Conservation (phyloP, 2,329 filamentous ascomycete genomes). For the Lasiodiplodia theobromae region DNA sequence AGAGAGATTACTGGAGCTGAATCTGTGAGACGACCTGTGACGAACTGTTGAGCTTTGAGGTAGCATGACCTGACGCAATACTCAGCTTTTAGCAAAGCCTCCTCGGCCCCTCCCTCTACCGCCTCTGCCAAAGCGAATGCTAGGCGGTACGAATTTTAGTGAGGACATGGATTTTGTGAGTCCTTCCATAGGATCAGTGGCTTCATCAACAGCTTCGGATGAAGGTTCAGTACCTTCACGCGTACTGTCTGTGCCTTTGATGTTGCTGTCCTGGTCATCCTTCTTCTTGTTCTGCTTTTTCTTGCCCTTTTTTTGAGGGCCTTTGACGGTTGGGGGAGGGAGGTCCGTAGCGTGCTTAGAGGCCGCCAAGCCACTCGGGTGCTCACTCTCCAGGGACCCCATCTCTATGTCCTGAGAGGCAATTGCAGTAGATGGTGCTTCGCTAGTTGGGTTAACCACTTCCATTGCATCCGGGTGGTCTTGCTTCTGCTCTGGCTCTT, state of each 20-base stretch:
- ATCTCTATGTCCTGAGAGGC: not conserved
- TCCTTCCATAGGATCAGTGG: slow-evolving; percentile 64
- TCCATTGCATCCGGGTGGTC: not conserved
- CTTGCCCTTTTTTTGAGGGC: not conserved
- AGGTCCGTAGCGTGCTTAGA: slow-evolving; percentile 1
- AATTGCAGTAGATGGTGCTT: not conserved
- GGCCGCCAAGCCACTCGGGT: not conserved
- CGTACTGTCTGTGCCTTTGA: not conserved
- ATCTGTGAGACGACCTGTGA: not conserved
- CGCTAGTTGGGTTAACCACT: not conserved
- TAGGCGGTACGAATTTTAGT: slow-evolving; percentile 73
- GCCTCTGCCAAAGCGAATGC: slow-evolving; percentile 69
- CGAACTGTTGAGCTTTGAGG: not conserved
- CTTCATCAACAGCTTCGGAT: slow-evolving; percentile 9
- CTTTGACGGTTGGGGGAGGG: not conserved
- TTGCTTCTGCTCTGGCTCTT: not conserved
- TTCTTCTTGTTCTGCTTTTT: not conserved
- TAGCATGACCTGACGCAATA: not conserved
- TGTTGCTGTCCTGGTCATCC: not conserved
- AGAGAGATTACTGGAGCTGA: not conserved
- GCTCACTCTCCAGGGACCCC: not conserved
- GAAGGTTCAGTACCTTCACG: slow-evolving; percentile 22
- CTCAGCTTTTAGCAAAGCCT: slow-evolving; percentile 19
- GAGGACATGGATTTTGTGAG: slow-evolving; percentile 74
- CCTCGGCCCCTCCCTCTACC: slow-evolving; percentile 11